These are phyloP conservation scores for Metschnikowia chrysomelidarum DNA, from an alignment of 805 yeast species.

Conservation along the genomic window DNA sequence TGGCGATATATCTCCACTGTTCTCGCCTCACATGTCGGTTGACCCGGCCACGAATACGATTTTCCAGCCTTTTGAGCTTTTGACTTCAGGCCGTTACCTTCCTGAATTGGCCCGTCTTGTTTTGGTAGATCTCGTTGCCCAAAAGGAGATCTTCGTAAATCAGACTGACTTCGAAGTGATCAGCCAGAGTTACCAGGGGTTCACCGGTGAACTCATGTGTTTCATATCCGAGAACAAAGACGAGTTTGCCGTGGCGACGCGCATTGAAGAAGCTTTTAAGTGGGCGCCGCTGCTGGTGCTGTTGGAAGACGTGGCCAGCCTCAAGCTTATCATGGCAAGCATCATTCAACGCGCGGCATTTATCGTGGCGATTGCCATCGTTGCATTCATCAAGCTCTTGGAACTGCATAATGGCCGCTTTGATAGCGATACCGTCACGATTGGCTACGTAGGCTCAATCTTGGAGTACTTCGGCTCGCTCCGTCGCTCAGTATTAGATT, in stretches of 20 bases:
- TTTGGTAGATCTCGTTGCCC: conserved; percentile 32
- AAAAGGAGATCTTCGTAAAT: conserved; percentile 26
- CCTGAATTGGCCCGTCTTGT: conserved; percentile 51
- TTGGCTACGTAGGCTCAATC: conserved; percentile 54
- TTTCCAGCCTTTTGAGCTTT: conserved; percentile 56
- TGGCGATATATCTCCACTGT: conserved; percentile 12
- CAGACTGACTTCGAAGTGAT: conserved; percentile 18
- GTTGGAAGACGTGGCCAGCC: conserved; percentile 24
- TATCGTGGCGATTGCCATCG: conserved; percentile 40
- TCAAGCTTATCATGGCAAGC: conserved; percentile 32
- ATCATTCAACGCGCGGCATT: conserved; percentile 47
- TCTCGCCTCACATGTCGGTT: conserved; percentile 31
- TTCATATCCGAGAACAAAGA: conserved; percentile 32
- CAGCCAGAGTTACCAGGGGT: conserved; percentile 25
- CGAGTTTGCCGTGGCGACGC: conserved; percentile 17
- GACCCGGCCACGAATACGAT: conserved; percentile 27
- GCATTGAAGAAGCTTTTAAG: conserved; percentile 22
- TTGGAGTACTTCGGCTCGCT: conserved; percentile 42
- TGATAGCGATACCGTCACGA: conserved; percentile 23
- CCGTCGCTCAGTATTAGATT: conserved; percentile 27
- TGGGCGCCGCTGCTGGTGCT: conserved; percentile 22
- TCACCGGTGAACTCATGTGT: conserved; percentile 44
- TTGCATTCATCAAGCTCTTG: conserved; percentile 35
- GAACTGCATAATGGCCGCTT: conserved; percentile 22
- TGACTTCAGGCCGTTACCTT: conserved; percentile 55